Base-by-base conservation (phyloP, 495 filamentous ascomycete genomes). In the Xylaria castorea region DNA sequence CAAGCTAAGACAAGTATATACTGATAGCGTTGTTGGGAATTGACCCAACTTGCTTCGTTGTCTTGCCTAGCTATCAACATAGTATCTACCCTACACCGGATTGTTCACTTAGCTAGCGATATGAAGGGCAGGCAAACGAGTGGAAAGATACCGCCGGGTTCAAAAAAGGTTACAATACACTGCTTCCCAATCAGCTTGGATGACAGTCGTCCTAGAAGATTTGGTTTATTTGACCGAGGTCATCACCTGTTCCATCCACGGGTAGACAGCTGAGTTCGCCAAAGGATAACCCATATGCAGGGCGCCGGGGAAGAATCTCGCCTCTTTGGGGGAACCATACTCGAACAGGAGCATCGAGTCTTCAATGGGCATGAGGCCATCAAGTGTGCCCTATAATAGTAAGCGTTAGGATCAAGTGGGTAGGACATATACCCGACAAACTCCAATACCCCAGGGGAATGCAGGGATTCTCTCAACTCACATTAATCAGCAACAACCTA, bases 341-440 rank as follows among this genome's bases (percentile, higher is more conserved):
- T 92, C 89, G 70, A 93, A 86, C 20, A 89, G 82, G 74, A 90
- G 81, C 78, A 88, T 89, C 71, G 86, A 94, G 78, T 94, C 92
- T 74, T 94, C 92, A 70, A 94, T 92, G 0, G 92, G 93, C 81
- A 93, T 92, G 60, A 94, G 85, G 9, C 91, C 92, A 72, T 93
- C 92, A 44, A 88, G 83, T 11, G 87, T 88, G 16, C 92, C 91
- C 88, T 92, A 40, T 36, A 44, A n/a, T 48, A 78, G 77, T 58
- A 69, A 65, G 14, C 27, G 44, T 51, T 20, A 34, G 50, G 38
- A 51, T 66, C 69, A 40, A 68, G 48, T 1, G 44, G 74, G 51
- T 3, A 30, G 22, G 8, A 46, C 5, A 32, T 16, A 42, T 14
- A n/a, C n/a, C 22, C 12, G 7, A 40, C 58, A 42, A 44, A 40